A percentile compares a stretch with the other conserved stretches of the same genome.
phyloP scores from a whole-genome alignment of 2,329 filamentous ascomycete species.

The Aspergillus tanneri region DNA sequence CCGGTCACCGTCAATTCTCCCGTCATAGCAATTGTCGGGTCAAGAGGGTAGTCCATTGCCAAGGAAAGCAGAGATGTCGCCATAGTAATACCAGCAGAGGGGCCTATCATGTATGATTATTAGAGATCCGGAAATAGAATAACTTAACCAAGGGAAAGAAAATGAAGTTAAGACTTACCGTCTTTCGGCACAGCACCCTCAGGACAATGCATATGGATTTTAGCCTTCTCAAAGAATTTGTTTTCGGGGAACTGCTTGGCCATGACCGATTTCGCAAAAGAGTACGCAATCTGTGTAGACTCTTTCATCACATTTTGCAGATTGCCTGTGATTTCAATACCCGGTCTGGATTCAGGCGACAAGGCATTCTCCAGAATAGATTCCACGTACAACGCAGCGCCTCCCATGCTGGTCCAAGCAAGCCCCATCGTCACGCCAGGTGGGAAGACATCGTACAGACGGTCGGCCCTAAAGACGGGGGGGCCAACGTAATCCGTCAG shows the following conservation, averaged over 20 bases:
- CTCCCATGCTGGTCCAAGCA: conserved; percentile 96
- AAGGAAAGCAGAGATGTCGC: conserved; percentile 86
- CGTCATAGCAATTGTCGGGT: conserved; percentile 93
- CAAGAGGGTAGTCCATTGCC: conserved; percentile 72
- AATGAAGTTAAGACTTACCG: conserved; percentile 46
- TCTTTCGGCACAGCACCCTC: conserved; percentile 97
- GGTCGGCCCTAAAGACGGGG: conserved; percentile 90
- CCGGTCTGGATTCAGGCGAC: conserved; percentile 68
- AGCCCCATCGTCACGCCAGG: conserved; percentile 96
- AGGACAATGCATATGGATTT: conserved; percentile 92
- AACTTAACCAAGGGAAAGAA: conserved; percentile 2
- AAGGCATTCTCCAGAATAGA: conserved; percentile 87
- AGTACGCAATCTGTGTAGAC: conserved; percentile 91
- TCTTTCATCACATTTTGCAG: conserved; percentile 98
- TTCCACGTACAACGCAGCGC: conserved; percentile 94
- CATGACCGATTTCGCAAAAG: conserved; percentile 87
- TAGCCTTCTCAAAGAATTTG: conserved; percentile 92
- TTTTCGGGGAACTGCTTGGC: conserved; percentile 84
- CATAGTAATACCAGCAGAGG: conserved; percentile 96
- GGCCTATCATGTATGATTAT: conserved; percentile 45
- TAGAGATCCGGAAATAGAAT: neutral
- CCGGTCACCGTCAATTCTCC: conserved; percentile 95
- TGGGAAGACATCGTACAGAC: conserved; percentile 89
- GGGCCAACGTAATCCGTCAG: conserved; percentile 96
- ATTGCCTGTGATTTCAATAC: conserved; percentile 89